These are phyloP conservation scores for Apiospora koreana DNA, from an alignment of 2,329 filamentous ascomycete genomes.

Conservation along the genomic window DNA sequence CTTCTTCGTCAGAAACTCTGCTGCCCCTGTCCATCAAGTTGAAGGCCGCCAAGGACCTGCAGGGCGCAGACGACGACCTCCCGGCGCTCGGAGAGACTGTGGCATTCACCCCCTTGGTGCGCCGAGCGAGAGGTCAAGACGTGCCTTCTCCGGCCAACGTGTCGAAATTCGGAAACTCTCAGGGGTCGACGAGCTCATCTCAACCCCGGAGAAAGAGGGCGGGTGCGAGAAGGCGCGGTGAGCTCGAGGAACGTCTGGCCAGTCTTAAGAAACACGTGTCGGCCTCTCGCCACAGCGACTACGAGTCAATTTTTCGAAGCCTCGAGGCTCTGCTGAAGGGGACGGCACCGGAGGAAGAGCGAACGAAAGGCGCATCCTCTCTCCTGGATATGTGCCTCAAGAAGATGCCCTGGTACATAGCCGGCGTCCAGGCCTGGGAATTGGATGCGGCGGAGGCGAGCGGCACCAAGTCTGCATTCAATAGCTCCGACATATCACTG, in stretches of 20 bases:
- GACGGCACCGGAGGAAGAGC: conserved; percentile 30
- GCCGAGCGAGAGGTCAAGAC: conserved; percentile 29
- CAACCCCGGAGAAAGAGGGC: conserved; percentile 13
- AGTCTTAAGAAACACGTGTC: conserved; percentile 33
- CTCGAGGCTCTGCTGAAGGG: conserved; percentile 46
- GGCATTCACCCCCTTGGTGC: conserved; percentile 29
- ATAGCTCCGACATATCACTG: conserved; percentile 40
- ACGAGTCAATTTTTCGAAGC: conserved; percentile 46
- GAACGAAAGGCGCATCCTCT: conserved; percentile 36
- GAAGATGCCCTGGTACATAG: conserved; percentile 49
- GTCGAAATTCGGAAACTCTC: background rate
- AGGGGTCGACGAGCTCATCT: background rate
- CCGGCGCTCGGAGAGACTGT: conserved; percentile 26
- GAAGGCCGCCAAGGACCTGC: conserved; percentile 20
- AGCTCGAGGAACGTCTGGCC: conserved; percentile 36
- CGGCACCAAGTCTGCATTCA: conserved; percentile 36
- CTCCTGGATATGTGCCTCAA: conserved; percentile 51
- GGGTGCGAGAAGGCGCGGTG: conserved; percentile 17
- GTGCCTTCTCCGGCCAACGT: conserved; percentile 10
- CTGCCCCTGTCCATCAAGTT: conserved; percentile 2
- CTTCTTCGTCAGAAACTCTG: background rate
- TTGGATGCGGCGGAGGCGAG: conserved; percentile 37
- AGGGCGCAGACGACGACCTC: conserved; percentile 14
- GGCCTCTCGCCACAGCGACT: conserved; percentile 35
- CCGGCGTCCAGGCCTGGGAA: conserved; percentile 45